These are phyloP conservation scores for Hyphopichia pseudoburtonii DNA, from an alignment of 1,139 yeast genomes.

Conservation along the genomic window DNA sequence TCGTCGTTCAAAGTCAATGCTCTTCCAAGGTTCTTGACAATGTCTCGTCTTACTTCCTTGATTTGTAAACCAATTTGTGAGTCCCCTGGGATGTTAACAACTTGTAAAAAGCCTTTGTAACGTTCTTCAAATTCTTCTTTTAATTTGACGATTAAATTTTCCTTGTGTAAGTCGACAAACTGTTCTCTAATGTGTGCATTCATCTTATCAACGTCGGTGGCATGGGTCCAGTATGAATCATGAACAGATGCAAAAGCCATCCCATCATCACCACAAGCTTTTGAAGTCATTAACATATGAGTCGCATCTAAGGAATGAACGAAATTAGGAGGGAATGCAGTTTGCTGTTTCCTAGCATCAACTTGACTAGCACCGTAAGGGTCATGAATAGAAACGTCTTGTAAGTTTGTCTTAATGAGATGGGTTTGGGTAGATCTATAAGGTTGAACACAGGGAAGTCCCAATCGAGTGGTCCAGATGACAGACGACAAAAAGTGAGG, in stretches of 20 bases:
- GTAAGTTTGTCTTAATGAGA: conserved; percentile 74
- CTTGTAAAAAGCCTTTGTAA: conserved; percentile 68
- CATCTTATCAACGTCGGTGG: conserved; percentile 76
- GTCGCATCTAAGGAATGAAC: conserved; percentile 96
- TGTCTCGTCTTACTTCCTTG: conserved; percentile 47
- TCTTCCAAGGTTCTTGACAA: conserved; percentile 53
- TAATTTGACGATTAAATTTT: conserved; percentile 67
- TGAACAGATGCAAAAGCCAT: conserved; percentile 94
- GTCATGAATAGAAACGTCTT: conserved; percentile 77
- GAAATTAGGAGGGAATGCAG: conserved; percentile 95
- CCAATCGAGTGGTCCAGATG: conserved; percentile 96
- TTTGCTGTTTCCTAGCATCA: conserved; percentile 82
- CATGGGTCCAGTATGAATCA: conserved; percentile 99
- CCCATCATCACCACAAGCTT: conserved; percentile 65
- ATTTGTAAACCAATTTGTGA: conserved; percentile 57
- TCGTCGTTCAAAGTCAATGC: conserved; percentile 71
- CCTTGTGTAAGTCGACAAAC: conserved; percentile 75
- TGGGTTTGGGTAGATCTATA: conserved; percentile 69
- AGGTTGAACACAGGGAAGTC: conserved; percentile 94
- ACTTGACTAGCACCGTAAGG: conserved; percentile 83
- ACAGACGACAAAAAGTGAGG: conserved; percentile 80
- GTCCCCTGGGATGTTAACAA: conserved; percentile 52
- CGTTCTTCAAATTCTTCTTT: conserved; percentile 80
- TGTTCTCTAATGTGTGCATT: conserved; percentile 72
- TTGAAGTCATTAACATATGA: conserved; percentile 91